These are phyloP conservation scores for Arabidopsis lyrata DNA, from an alignment of 441 rosid species.

Conservation along the genomic window DNA sequence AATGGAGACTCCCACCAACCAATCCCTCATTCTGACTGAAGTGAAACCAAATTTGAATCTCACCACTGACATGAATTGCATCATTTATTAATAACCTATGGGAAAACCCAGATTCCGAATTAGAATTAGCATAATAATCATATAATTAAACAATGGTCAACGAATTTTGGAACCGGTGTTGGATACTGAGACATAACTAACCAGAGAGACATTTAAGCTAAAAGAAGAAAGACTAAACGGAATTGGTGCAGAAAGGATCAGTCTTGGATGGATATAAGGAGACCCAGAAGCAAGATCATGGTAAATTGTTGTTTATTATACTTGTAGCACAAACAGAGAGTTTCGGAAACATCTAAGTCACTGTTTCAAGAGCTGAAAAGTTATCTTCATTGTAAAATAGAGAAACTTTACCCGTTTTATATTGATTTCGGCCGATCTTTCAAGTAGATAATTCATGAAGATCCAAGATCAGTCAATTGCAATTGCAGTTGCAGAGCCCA, in stretches of 20 bases:
- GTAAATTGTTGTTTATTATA: not conserved
- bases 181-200: not conserved
- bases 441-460: conserved; percentile 1
- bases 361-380: conserved; percentile 8
- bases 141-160: conserved; percentile 13
- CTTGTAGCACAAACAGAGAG: not conserved
- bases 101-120: not conserved
- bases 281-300: conserved; percentile 27
- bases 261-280: conserved; percentile 27
- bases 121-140: not conserved
- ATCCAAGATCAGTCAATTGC: conserved; percentile 25
- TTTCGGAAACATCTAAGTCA: conserved; percentile 1
- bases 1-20: conserved; percentile 73
- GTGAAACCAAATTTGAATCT: conserved; percentile 44
- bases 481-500: not conserved
- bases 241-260: conserved; percentile 22
- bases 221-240: not conserved
- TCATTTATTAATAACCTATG: conserved; percentile 6
- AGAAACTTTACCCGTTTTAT: conserved; percentile 14
- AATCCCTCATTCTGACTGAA: conserved; percentile 64
- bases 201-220: not conserved
- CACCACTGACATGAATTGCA: conserved; percentile 36
- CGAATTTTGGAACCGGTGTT: not conserved
- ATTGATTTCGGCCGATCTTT: not conserved
- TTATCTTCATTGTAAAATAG: not conserved